Conservation (phyloP, 257 asterid genomes). For the Solanum pennellii region DNA sequence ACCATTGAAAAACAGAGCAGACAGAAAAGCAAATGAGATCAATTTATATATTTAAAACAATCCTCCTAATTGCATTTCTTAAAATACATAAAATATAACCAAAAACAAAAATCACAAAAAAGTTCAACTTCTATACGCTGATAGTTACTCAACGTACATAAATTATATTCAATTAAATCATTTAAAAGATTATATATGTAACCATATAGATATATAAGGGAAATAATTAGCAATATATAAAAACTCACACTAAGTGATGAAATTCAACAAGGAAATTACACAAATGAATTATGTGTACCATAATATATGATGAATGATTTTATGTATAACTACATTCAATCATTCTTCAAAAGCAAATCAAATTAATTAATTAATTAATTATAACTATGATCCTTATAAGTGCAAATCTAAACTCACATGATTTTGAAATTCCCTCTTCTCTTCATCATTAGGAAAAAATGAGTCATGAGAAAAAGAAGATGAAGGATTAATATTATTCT, state of each 20-base stretch:
- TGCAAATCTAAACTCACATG: constrained; percentile 81
- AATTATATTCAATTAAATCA: too few species aligned
- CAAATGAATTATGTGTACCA: background rate
- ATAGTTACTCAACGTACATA: too few species aligned
- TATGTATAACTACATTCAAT: background rate
- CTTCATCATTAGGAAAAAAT: constrained; percentile 12
- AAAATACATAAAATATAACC: too few species aligned
- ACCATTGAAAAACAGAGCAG: too few species aligned
- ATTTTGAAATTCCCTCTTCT: constrained; percentile 37
- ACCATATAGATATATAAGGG: too few species aligned
- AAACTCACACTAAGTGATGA: background rate
- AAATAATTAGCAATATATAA: background rate
- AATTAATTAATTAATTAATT: background rate
- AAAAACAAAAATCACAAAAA: too few species aligned
- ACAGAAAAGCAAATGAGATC: too few species aligned
- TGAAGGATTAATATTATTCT: background rate
- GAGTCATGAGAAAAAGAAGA: background rate
- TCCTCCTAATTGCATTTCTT: too few species aligned
- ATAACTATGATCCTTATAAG: constrained; percentile 14
- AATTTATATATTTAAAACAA: too few species aligned
- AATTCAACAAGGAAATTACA: background rate
- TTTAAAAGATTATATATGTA: too few species aligned
- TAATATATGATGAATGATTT: background rate
- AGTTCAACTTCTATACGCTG: too few species aligned
- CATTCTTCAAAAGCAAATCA: background rate